Evolutionary conservation across 2,329 filamentous ascomycete species (phyloP).

Genomic region (Penicillium polonicum): DNA sequence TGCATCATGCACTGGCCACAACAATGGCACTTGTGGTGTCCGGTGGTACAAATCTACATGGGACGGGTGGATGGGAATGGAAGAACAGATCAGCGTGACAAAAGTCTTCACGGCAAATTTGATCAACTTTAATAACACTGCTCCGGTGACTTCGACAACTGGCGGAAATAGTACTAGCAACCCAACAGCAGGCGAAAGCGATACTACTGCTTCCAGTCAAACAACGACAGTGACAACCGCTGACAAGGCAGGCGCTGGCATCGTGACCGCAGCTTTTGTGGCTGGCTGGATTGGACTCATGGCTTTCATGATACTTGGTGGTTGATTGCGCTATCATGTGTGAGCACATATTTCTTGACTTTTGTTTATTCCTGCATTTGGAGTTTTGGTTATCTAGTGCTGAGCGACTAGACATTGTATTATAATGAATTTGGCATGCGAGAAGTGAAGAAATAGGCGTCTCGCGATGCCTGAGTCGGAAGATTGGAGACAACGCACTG

Average conservation of each 20-base stretch:
- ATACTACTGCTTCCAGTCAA: constrained; percentile 1
- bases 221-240: constrained; percentile 25
- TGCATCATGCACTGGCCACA: constrained; percentile 59
- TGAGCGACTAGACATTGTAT: neutral
- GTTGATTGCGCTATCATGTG: constrained; percentile 2
- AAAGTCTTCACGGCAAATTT: constrained; percentile 63
- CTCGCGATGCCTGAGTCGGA: too few species aligned
- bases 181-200: constrained; percentile 35
- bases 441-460: neutral
- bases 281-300: constrained; percentile 31
- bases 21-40: constrained; percentile 62
- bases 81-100: constrained; percentile 68
- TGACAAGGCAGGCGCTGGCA: constrained; percentile 40
- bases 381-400: neutral
- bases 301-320: constrained; percentile 35
- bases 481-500: neutral
- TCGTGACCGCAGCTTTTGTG: constrained; percentile 37
- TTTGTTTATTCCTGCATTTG: neutral
- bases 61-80: constrained; percentile 61
- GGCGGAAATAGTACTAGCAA: constrained; percentile 56
- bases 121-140: constrained; percentile 46
- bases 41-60: constrained; percentile 58
- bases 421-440: neutral
- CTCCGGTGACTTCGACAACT: constrained; percentile 43
- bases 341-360: neutral